Conservation (phyloP, 768 basidiomycete genomes). For the Amanita rimosa region DNA sequence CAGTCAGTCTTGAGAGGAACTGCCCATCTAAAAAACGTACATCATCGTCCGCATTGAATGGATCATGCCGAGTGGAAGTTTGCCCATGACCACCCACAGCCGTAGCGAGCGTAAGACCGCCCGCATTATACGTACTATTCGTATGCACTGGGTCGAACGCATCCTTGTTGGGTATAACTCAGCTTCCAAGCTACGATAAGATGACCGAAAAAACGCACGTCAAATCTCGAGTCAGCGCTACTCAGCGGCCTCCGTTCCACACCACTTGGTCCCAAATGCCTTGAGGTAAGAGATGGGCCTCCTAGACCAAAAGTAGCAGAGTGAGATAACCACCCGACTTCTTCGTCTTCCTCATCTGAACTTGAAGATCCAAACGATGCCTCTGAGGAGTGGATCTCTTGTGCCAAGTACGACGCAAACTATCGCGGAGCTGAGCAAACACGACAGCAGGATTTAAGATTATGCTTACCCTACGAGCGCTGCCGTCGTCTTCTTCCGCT, state of each 20-base stretch:
- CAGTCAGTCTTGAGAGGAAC: background rate
- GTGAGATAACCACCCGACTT: conserved; percentile 71
- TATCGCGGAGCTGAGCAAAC: too few species aligned
- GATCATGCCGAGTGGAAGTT: conserved; percentile 32
- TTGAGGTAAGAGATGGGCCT: conserved; percentile 32
- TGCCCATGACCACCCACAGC: background rate
- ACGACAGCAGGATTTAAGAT: too few species aligned
- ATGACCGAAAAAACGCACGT: background rate
- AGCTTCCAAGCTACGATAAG: background rate
- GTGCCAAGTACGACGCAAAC: conserved; percentile 74
- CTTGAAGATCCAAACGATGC: conserved; percentile 34
- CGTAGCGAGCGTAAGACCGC: background rate
- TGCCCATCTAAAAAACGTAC: conserved; percentile 19
- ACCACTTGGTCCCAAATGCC: conserved; percentile 20
- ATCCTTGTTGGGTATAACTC: conserved; percentile 26
- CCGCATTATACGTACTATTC: conserved; percentile 10
- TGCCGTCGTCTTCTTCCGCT: conserved; percentile 31
- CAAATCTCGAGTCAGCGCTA: conserved; percentile 7
- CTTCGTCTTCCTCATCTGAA: conserved; percentile 67
- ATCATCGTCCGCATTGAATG: conserved; percentile 42
- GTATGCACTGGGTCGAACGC: conserved; percentile 32
- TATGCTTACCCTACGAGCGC: conserved; percentile 30
- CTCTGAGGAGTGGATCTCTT: conserved; percentile 58
- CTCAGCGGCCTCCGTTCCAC: conserved; percentile 34
- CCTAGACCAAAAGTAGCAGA: conserved; percentile 49